Base-by-base conservation (phyloP, 2,329 filamentous ascomycete genomes). In the Trichoderma brevicompactum region DNA sequence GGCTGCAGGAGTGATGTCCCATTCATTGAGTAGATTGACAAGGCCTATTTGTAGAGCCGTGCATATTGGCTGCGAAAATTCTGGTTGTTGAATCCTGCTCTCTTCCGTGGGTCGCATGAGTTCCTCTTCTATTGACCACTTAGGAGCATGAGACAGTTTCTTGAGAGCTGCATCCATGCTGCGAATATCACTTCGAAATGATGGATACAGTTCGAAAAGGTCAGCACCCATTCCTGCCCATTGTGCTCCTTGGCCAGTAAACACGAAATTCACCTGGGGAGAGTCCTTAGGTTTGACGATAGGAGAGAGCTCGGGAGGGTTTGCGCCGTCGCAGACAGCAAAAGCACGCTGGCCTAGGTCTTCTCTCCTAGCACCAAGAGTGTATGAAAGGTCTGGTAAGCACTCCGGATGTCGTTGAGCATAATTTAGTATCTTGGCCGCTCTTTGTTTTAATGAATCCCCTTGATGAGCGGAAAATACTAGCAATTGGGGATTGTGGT, bases 241-340 rank as follows among this genome's bases (percentile, higher is more conserved):
- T 58, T 77, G 75, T 0, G 74, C 75, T 5, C 75, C 76, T 53
- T 77, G 75, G 1, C 75, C 75, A 1, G 75, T 77, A 65, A 77
- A 77, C n/a, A 77, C 67, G 15, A 64, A 48, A 15, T 53, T 64
- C 1, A 64, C n/a, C 8, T 46, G 61, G 9, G 50, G 52, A 7
- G 36, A 6, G 1, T 12, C 69, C 38, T 68, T 74, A 1, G 73
- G 70, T n/a, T 64, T 66, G 10, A 70, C 71, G 17, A 68, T 64
- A 10, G 81, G 66, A 0, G 79, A 76, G 15, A 72, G 73, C 13
- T 74, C 71, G n/a, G 28, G 48, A 9, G 8, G 38, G 7, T 10
- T 12, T 40, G 7, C 34, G 10, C 55, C 55, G 69, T 82, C 80
- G 15, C 82, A 63, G 55, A 82, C 81, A 46, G 74, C 79, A 67